A percentile compares a stretch with the other conserved stretches of the same genome.
Conservation (phyloP, 2,329 filamentous ascomycete genomes). For the Zymoseptoria passerinii region DNA sequence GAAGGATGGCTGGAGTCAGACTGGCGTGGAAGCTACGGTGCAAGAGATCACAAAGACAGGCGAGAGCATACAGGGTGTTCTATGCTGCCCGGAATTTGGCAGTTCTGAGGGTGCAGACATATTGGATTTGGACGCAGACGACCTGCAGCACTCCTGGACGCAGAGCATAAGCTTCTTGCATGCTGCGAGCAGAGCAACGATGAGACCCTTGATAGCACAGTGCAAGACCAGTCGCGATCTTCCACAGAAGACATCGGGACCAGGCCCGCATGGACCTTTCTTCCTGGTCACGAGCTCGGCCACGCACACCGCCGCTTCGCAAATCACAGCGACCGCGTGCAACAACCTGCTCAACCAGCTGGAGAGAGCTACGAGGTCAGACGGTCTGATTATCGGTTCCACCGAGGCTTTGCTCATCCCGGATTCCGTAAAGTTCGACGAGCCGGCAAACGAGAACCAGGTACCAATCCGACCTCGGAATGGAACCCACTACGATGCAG, state of each 20-base stretch:
- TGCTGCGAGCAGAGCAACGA: conserved; percentile 8
- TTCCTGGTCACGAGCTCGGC: conserved; percentile 12
- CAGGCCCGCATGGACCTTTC: conserved; percentile 10
- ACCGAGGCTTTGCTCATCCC: conserved; percentile 15
- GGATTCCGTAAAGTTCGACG: conserved; percentile 11
- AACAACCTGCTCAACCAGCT: conserved; percentile 12
- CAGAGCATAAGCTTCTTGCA: conserved; percentile 23
- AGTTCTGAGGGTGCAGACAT: conserved; percentile 10
- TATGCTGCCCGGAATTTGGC: conserved; percentile 15
- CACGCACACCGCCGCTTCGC: conserved; percentile 6
- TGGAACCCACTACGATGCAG: neutral
- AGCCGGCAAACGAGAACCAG: conserved; percentile 1
- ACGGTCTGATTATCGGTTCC: conserved; percentile 13
- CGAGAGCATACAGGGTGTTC: conserved; percentile 17
- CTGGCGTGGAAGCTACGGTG: conserved; percentile 12
- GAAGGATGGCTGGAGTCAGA: conserved; percentile 12
- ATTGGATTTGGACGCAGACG: conserved; percentile 14
- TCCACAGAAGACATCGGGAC: neutral
- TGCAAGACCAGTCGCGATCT: conserved; percentile 1
- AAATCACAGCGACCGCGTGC: conserved; percentile 11
- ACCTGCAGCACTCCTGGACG: conserved; percentile 16
- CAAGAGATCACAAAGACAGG: conserved; percentile 9
- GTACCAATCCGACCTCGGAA: conserved; percentile 5
- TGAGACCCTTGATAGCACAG: conserved; percentile 5
- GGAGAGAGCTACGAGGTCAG: conserved; percentile 10